These are phyloP conservation scores for Alternaria sp. DNA, from an alignment of 2,329 filamentous ascomycete species.

Conservation along the genomic window DNA sequence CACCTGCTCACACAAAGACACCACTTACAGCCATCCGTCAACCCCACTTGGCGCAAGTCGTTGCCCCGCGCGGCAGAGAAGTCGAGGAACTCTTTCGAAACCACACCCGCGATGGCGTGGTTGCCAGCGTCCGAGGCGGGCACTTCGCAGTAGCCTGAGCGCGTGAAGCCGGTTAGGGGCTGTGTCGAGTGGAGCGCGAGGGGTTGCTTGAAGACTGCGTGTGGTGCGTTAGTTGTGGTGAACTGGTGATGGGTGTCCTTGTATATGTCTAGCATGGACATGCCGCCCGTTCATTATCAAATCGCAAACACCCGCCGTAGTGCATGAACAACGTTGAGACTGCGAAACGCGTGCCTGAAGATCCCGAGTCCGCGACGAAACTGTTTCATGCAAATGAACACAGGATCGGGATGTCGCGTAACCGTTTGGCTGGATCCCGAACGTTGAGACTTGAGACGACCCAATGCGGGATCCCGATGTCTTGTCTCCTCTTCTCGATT, in stretches of 20 bases:
- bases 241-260: neutral
- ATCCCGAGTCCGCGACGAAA: neutral
- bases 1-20: conserved; percentile 66
- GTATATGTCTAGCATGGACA: neutral
- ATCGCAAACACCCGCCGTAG: neutral
- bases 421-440: neutral
- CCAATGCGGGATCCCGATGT: neutral
- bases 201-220: conserved; percentile 32
- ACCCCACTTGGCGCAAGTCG: conserved; percentile 61
- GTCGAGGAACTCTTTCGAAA: conserved; percentile 67
- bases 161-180: conserved; percentile 66
- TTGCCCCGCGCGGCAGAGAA: conserved; percentile 66
- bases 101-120: conserved; percentile 63
- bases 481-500: neutral
- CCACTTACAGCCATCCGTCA: conserved; percentile 67
- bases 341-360: conserved; percentile 9
- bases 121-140: conserved; percentile 63
- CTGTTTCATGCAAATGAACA: conserved; percentile 10
- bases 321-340: neutral
- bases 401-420: neutral
- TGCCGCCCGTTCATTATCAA: neutral
- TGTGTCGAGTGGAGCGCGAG: conserved; percentile 63
- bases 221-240: neutral
- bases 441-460: neutral
- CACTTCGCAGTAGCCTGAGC: conserved; percentile 66